These are phyloP conservation scores for Auricularia sp. DNA, from an alignment of 768 basidiomycete genomes.

Conservation along the genomic window DNA sequence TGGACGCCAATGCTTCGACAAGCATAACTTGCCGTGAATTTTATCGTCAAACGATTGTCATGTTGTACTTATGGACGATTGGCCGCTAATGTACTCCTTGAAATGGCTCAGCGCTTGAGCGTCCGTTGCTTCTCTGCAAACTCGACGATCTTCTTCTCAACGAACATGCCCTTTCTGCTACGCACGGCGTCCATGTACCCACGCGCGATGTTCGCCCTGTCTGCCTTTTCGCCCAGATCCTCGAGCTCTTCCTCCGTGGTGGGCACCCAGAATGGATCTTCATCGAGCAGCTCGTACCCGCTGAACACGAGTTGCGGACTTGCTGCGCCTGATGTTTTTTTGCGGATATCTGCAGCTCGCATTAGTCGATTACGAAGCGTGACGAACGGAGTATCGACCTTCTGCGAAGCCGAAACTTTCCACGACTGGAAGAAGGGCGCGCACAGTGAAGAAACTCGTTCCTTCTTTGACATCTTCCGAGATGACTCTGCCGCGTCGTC, in stretches of 20 bases:
- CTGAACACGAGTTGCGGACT: conserved; percentile 95
- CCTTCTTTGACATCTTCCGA: conserved; percentile 99
- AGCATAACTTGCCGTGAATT: not conserved
- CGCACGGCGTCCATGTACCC: conserved; percentile 85
- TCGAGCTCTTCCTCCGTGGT: conserved; percentile 95
- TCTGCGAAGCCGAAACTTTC: conserved; percentile 98
- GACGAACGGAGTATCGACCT: conserved; percentile 38
- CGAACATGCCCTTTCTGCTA: conserved; percentile 89
- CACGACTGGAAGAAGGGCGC: conserved; percentile 85
- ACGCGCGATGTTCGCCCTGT: conserved; percentile 87
- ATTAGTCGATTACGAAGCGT: conserved; percentile 1
- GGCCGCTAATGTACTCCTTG: too few species aligned
- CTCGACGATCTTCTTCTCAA: conserved; percentile 89
- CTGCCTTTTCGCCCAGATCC: conserved; percentile 93
- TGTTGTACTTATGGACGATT: not conserved
- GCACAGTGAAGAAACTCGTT: conserved; percentile 86
- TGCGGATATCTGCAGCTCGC: conserved; percentile 72
- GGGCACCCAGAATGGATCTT: conserved; percentile 96
- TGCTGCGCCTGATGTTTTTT: conserved; percentile 91
- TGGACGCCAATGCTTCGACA: conserved; percentile 61
- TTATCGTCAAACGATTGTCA: not conserved
- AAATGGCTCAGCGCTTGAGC: conserved; percentile 31
- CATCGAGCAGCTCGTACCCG: conserved; percentile 89
- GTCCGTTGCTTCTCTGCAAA: conserved; percentile 97
- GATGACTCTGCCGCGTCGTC: conserved; percentile 82